Evolutionary conservation across 441 rosid species (phyloP).

Genomic region (Brassica hybrid): DNA sequence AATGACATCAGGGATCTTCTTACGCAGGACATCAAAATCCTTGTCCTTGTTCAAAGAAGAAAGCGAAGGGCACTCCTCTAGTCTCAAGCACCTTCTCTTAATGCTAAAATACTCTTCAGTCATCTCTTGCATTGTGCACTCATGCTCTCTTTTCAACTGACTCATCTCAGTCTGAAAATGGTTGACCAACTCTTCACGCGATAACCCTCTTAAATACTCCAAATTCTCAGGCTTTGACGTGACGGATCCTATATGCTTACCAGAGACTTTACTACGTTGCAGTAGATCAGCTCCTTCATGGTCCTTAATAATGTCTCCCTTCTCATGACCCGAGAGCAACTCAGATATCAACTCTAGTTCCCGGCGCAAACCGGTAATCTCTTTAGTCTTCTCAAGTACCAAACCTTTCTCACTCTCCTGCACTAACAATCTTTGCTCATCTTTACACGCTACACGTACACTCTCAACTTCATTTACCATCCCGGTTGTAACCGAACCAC

Average conservation of each 20-base stretch:
- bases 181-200: constrained; percentile 50
- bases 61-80: constrained; percentile 52
- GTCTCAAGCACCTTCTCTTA: constrained; percentile 57
- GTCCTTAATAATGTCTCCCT: constrained; percentile 56
- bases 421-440: constrained; percentile 22
- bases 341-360: constrained; percentile 69
- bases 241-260: constrained; percentile 58
- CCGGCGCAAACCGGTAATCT: constrained; percentile 62
- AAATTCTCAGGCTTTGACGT: constrained; percentile 54
- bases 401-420: constrained; percentile 1
- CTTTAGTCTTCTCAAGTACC: constrained; percentile 54
- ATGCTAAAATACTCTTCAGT: constrained; percentile 68
- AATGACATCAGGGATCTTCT: constrained; percentile 67
- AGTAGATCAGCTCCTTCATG: constrained; percentile 41
- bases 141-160: constrained; percentile 80
- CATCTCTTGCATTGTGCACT: constrained; percentile 55
- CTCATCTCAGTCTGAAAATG: constrained; percentile 69
- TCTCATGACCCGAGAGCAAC: constrained; percentile 52
- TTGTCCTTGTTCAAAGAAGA: constrained; percentile 60
- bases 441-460: constrained; percentile 21
- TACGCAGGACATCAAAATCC: constrained; percentile 64
- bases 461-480: not conserved
- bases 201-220: constrained; percentile 47
- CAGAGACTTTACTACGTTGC: constrained; percentile 54
- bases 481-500: not conserved